These are phyloP conservation scores for Suillus subluteus DNA, from an alignment of 768 basidiomycete genomes.

Conservation along the genomic window DNA sequence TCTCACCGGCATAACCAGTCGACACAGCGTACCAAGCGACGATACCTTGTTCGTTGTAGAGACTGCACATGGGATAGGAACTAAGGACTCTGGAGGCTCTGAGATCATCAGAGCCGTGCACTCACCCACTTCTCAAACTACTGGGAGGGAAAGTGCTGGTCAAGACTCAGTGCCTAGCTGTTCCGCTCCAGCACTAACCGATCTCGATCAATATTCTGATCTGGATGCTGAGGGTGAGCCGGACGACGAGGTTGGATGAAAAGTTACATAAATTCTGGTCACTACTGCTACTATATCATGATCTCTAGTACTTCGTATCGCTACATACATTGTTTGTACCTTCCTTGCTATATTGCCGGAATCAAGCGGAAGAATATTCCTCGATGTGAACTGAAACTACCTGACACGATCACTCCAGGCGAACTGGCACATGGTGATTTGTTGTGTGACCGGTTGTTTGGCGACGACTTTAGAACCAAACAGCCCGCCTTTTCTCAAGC, in stretches of 20 bases:
- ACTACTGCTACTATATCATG: conserved; percentile 19
- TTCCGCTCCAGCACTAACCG: conserved; percentile 25
- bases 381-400: background rate
- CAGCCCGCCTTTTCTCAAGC: conserved; percentile 24
- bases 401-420: background rate
- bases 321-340: conserved; percentile 13
- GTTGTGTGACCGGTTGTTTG: conserved; percentile 24
- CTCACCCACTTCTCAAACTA: conserved; percentile 25
- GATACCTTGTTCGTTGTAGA: conserved; percentile 52
- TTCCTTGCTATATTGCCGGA: conserved; percentile 14
- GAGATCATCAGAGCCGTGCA: conserved; percentile 7
- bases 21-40: conserved; percentile 61
- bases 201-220: conserved; percentile 34
- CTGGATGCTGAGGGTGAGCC: conserved; percentile 47
- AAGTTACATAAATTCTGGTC: conserved; percentile 34
- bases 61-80: conserved; percentile 30
- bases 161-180: background rate
- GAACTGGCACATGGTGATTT: conserved; percentile 26
- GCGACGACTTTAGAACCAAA: conserved; percentile 20
- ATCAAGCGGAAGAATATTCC: background rate
- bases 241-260: conserved; percentile 51
- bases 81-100: conserved; percentile 26
- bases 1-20: conserved; percentile 49
- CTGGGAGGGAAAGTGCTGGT: conserved; percentile 15
- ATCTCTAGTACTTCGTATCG: conserved; percentile 25